A percentile compares a stretch with the other conserved stretches of the same genome.
Conservation (phyloP, 257 asterid species). For the Solanum gandarillasii region DNA sequence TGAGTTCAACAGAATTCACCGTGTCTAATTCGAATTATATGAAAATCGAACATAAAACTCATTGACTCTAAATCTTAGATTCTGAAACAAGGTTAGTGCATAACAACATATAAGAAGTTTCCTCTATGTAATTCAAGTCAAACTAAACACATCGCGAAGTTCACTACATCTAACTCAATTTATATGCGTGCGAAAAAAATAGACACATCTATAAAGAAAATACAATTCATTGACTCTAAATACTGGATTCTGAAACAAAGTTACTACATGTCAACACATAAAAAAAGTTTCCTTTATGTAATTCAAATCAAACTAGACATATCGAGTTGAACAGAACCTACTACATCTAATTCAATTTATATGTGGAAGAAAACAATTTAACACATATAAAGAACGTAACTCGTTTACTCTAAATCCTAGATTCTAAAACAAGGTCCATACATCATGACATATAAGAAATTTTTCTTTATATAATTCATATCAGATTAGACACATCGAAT, state of each 20-base stretch:
- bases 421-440: too few relatives aligned
- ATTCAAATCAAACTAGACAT: background rate
- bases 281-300: too few relatives aligned
- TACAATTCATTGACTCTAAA: background rate
- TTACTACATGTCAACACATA: too few relatives aligned
- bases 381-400: background rate
- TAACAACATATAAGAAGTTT: background rate
- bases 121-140: background rate
- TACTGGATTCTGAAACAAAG: too few relatives aligned
- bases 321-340: too few relatives aligned
- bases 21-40: fast-evolving
- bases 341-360: background rate
- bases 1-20: background rate
- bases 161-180: too few relatives aligned
- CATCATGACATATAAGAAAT: too few relatives aligned
- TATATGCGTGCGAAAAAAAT: too few relatives aligned
- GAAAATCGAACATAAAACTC: background rate
- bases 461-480: too few relatives aligned
- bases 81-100: background rate
- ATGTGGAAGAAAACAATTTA: too few relatives aligned
- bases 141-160: background rate
- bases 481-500: background rate
- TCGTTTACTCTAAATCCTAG: fast-evolving
- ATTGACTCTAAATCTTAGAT: background rate
- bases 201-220: background rate